phyloP scores from a whole-genome alignment of 805 yeast species.

The Hanseniaspora clermontiae region DNA sequence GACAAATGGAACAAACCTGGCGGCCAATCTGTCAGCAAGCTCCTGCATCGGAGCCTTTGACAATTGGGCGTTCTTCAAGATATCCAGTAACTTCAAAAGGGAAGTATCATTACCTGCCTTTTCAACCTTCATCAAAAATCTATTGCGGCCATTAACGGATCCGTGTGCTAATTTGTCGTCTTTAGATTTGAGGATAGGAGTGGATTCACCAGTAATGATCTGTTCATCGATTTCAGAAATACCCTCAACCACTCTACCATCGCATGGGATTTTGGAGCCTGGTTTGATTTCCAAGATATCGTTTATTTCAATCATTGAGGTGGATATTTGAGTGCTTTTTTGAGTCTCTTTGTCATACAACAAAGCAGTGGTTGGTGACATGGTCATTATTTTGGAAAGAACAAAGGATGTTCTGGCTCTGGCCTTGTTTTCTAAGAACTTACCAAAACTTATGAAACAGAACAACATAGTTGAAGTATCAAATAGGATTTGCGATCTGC shows the following conservation, averaged over 20 bases:
- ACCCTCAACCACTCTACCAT: conserved; percentile 70
- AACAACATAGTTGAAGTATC: conserved; percentile 81
- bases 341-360: conserved; percentile 37
- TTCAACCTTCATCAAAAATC: conserved; percentile 54
- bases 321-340: conserved; percentile 35
- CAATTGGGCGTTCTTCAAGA: conserved; percentile 83
- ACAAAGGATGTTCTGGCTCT: conserved; percentile 90
- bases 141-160: conserved; percentile 69
- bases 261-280: conserved; percentile 84
- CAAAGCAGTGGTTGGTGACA: conserved; percentile 66
- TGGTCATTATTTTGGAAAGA: conserved; percentile 60
- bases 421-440: conserved; percentile 81
- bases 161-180: conserved; percentile 77
- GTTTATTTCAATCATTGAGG: conserved; percentile 62
- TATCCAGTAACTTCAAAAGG: conserved; percentile 69
- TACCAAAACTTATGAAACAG: conserved; percentile 75
- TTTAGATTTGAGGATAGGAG: conserved; percentile 49
- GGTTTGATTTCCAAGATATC: conserved; percentile 73
- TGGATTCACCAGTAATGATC: conserved; percentile 79
- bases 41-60: conserved; percentile 83
- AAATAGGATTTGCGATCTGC: conserved; percentile 56
- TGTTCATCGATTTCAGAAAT: conserved; percentile 80
- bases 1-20: conserved; percentile 72
- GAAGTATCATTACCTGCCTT: conserved; percentile 74
- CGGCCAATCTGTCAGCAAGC: conserved; percentile 73